Evolutionary conservation across 2,329 filamentous ascomycete species (phyloP).

Genomic region (Macroventuria anomochaeta): DNA sequence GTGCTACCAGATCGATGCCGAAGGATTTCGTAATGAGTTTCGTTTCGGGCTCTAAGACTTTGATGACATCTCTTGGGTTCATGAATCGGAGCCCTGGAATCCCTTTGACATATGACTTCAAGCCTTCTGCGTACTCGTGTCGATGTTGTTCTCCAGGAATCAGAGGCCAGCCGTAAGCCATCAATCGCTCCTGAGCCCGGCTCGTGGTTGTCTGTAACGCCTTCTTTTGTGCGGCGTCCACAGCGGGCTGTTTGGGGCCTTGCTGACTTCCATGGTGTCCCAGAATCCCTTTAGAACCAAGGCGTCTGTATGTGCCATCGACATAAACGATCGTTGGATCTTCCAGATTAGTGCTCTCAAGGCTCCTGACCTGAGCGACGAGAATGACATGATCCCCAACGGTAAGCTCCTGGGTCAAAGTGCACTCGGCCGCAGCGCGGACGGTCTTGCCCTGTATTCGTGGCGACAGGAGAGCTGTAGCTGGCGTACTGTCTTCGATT

Average conservation of each 20-base stretch:
- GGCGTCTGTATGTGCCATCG: slow-evolving; percentile 31
- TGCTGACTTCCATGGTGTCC: not conserved
- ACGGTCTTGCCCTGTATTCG: slow-evolving; percentile 23
- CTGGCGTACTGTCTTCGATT: not conserved
- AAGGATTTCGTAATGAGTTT: slow-evolving; percentile 10
- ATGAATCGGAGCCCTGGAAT: not conserved
- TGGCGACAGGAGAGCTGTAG: slow-evolving; percentile 23
- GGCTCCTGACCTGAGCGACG: slow-evolving; percentile 50
- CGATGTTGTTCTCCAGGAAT: slow-evolving; percentile 31
- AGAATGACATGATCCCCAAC: slow-evolving; percentile 58
- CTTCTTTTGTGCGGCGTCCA: not conserved
- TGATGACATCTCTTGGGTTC: not conserved
- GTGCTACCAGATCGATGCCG: slow-evolving; percentile 23
- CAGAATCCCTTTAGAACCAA: slow-evolving; percentile 14
- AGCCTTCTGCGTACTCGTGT: slow-evolving; percentile 19
- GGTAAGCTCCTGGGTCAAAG: slow-evolving; percentile 45
- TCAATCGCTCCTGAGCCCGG: slow-evolving; percentile 4
- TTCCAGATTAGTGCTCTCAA: slow-evolving; percentile 9
- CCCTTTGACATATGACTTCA: slow-evolving; percentile 25
- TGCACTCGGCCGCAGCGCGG: slow-evolving; percentile 44
- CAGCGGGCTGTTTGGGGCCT: not conserved
- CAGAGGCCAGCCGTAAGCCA: slow-evolving; percentile 25
- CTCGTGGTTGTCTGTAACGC: not conserved
- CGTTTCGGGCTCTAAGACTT: not conserved
- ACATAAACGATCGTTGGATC: slow-evolving; percentile 35